phyloP scores from a whole-genome alignment of 2,329 filamentous ascomycete genomes.

The Parafenestella ontariensis region DNA sequence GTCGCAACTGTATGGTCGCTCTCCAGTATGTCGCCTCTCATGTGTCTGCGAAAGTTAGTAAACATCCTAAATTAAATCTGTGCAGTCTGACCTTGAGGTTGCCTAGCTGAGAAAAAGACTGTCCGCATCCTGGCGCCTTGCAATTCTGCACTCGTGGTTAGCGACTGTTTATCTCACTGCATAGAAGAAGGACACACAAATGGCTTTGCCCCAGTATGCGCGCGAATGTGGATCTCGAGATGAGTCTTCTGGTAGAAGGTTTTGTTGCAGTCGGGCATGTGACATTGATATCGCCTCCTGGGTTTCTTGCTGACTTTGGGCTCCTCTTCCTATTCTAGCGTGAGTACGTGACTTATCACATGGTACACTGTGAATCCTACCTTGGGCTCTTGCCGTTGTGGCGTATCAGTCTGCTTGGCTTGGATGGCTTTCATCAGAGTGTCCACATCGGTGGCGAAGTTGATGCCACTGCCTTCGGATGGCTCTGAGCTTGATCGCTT shows the following conservation, averaged over 20 bases:
- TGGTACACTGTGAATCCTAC: constrained; percentile 28
- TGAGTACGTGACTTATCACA: constrained; percentile 1
- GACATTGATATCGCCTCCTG: constrained; percentile 76
- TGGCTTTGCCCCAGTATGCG: constrained; percentile 89
- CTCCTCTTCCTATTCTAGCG: constrained; percentile 27
- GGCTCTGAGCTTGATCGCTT: constrained; percentile 55
- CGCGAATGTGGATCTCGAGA: constrained; percentile 84
- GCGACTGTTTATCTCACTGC: neutral
- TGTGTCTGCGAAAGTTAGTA: constrained; percentile 68
- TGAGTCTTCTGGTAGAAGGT: constrained; percentile 92
- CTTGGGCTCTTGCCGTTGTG: constrained; percentile 38
- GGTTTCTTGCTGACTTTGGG: constrained; percentile 47
- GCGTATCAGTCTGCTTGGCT: constrained; percentile 61
- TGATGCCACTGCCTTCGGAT: constrained; percentile 55
- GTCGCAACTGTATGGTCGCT: constrained; percentile 82
- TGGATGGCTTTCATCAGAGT: constrained; percentile 90
- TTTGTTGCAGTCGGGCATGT: constrained; percentile 76
- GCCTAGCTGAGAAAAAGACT: constrained; percentile 86
- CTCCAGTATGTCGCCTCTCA: constrained; percentile 84
- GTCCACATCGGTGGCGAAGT: constrained; percentile 84
- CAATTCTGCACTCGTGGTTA: constrained; percentile 60
- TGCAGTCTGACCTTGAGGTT: constrained; percentile 77
- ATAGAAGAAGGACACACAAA: constrained; percentile 67
- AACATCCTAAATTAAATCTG: no score
- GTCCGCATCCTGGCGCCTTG: constrained; percentile 74